A percentile compares a stretch with the other conserved stretches of the same genome.
phyloP scores from a whole-genome alignment of 345 rosid genomes.

The Eutrema heterophyllum region DNA sequence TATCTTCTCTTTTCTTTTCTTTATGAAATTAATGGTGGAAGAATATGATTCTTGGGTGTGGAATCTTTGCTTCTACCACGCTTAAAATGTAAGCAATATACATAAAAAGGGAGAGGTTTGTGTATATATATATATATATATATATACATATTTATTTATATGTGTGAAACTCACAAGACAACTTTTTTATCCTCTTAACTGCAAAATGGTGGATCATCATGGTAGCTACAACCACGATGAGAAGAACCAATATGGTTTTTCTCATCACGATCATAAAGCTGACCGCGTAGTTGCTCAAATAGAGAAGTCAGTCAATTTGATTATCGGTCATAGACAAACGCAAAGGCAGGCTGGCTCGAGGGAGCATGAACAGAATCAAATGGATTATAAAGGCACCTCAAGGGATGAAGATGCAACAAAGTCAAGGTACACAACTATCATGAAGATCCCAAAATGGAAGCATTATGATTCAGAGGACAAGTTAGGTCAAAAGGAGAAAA shows the following conservation, averaged over 20 bases:
- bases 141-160: too few relatives aligned
- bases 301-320: slow-evolving; percentile 1
- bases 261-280: not conserved
- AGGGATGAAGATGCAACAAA: not conserved
- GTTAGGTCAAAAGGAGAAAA: not conserved
- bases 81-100: not conserved
- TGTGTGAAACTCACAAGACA: not conserved
- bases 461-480: not conserved
- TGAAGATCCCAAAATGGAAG: slow-evolving; percentile 8
- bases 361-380: not conserved
- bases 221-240: not conserved
- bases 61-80: not conserved
- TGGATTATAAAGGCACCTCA: not conserved
- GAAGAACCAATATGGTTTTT: not conserved
- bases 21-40: not conserved
- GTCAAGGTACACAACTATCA: not conserved
- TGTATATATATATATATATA: not conserved
- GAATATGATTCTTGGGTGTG: slow-evolving; percentile 16
- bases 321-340: not conserved
- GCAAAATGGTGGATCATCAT: not conserved
- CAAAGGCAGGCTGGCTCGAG: not conserved
- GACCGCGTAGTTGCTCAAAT: not conserved
- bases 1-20: not conserved
- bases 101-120: not conserved
- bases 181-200: not conserved